These are phyloP conservation scores for Lachnellula occidentalis DNA, from an alignment of 2,329 filamentous ascomycete genomes.

Conservation along the genomic window DNA sequence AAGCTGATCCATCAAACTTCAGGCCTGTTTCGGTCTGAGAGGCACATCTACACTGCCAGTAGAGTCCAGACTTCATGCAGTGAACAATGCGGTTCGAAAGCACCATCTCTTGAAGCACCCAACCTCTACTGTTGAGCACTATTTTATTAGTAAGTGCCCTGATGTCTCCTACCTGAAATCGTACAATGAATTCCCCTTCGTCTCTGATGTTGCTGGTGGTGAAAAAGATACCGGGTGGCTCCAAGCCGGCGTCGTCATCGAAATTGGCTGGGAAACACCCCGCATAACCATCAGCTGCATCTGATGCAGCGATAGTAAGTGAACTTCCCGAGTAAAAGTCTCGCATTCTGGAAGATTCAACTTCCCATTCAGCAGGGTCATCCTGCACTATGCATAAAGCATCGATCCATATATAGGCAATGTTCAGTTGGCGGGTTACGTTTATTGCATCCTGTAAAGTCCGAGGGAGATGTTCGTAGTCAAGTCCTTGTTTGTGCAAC, in stretches of 20 bases:
- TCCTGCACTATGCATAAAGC: conserved; percentile 15
- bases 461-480: background rate
- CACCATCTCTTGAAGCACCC: conserved; percentile 17
- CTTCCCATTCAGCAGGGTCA: conserved; percentile 1
- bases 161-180: background rate
- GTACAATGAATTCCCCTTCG: background rate
- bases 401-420: conserved; percentile 12
- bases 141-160: background rate
- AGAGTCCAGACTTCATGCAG: conserved; percentile 6
- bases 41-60: conserved; percentile 13
- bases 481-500: background rate
- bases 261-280: background rate
- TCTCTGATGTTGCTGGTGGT: background rate
- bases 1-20: background rate
- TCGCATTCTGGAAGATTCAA: conserved; percentile 3
- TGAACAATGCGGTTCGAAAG: conserved; percentile 12
- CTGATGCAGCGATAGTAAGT: conserved; percentile 7
- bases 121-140: conserved; percentile 6
- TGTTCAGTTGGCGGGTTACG: background rate
- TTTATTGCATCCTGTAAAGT: conserved; percentile 8
- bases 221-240: background rate
- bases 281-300: background rate
- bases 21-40: background rate
- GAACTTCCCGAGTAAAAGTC: conserved; percentile 1
- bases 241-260: background rate